phyloP scores from a whole-genome alignment of 805 yeast species.

The Sporopachydermia quercuum region DNA sequence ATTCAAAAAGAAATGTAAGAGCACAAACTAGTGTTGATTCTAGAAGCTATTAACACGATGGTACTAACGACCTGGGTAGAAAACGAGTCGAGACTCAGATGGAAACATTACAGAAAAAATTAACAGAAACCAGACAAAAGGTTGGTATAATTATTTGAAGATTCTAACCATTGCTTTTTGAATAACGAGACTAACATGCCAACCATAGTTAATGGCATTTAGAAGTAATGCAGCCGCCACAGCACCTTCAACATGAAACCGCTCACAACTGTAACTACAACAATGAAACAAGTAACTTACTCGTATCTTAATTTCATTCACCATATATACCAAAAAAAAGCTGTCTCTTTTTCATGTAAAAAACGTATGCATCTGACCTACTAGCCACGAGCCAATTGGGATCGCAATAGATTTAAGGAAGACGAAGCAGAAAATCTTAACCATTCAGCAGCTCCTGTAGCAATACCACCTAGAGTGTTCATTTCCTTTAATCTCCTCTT shows the following conservation, averaged over 20 bases:
- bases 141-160: too few relatives aligned
- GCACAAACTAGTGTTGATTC: too few relatives aligned
- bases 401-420: conserved; percentile 49
- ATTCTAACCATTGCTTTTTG: too few relatives aligned
- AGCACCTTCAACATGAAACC: background rate
- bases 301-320: too few relatives aligned
- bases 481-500: conserved; percentile 40
- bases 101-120: conserved; percentile 32
- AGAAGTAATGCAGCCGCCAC: background rate
- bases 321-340: too few relatives aligned
- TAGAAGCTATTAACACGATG: background rate
- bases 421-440: conserved; percentile 50
- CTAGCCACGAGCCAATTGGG: conserved; percentile 57
- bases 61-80: conserved; percentile 8
- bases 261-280: too few relatives aligned
- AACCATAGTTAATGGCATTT: background rate
- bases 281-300: too few relatives aligned
- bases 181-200: too few relatives aligned
- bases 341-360: too few relatives aligned
- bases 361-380: too few relatives aligned
- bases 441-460: conserved; percentile 65
- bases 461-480: conserved; percentile 40
- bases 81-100: conserved; percentile 61
- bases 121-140: conserved; percentile 47
- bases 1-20: conserved; percentile 59